Evolutionary conservation across 306 rosid genomes (phyloP).

Genomic region (Glycine soja): DNA sequence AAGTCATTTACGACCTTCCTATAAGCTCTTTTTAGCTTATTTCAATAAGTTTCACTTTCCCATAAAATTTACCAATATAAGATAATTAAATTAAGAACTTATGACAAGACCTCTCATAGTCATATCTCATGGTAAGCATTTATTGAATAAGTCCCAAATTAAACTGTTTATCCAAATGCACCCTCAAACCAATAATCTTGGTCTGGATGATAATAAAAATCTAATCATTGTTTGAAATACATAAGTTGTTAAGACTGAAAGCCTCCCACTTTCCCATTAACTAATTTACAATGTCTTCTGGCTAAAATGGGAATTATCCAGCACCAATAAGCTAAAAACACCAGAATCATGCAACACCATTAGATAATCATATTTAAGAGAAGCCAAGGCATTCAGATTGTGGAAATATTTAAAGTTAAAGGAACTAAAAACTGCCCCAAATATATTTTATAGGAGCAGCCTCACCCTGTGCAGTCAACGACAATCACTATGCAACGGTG

Average conservation of each 20-base stretch:
- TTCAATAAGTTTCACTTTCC: neutral
- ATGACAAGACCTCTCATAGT: neutral
- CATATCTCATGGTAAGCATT: neutral
- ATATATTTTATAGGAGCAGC: slow-evolving; percentile 40
- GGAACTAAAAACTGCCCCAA: slow-evolving; percentile 17
- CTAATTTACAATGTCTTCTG: slow-evolving; percentile 16
- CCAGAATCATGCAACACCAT: slow-evolving; percentile 27
- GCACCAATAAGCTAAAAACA: slow-evolving; percentile 26
- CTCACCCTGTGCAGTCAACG: neutral
- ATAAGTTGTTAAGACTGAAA: neutral
- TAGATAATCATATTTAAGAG: slow-evolving; percentile 26
- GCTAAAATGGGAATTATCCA: slow-evolving; percentile 27
- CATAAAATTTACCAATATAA: too few relatives aligned
- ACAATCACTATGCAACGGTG: slow-evolving; percentile 11
- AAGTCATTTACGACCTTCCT: neutral
- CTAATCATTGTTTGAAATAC: slow-evolving; percentile 7
- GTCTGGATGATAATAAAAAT: neutral
- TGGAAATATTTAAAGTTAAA: slow-evolving; percentile 22
- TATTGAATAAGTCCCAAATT: neutral
- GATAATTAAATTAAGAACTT: too few relatives aligned
- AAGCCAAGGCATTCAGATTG: slow-evolving; percentile 24
- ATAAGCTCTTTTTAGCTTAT: neutral
- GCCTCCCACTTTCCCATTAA: slow-evolving; percentile 4
- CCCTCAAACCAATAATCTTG: slow-evolving; percentile 1
- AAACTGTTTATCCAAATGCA: neutral